Percentiles rank a stretch among this genome's conserved stretches.
These are phyloP conservation scores for Ustilago loliicola DNA, from an alignment of 1,284 basidiomycete genomes.

Conservation along the genomic window DNA sequence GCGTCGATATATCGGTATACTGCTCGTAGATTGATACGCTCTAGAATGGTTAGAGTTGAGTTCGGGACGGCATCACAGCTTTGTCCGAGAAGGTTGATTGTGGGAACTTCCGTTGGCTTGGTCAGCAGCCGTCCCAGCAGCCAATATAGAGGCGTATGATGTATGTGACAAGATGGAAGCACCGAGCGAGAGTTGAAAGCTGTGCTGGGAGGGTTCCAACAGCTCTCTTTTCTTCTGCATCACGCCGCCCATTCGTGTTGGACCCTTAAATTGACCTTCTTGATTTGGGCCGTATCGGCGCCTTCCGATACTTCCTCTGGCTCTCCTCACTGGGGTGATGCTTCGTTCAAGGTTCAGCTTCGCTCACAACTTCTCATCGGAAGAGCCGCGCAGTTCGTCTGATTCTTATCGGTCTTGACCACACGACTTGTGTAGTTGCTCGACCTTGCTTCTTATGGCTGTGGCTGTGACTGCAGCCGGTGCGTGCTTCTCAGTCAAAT, in stretches of 20 bases:
- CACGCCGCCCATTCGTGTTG: constrained; percentile 2
- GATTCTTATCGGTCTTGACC: neutral
- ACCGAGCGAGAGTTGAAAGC: neutral
- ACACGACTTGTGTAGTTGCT: neutral
- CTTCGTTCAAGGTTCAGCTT: too few relatives aligned
- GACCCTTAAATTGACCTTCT: constrained; percentile 4
- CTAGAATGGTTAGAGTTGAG: neutral
- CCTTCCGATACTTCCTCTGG: neutral
- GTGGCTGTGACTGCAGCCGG: neutral
- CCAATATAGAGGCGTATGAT: neutral
- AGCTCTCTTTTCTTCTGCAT: neutral
- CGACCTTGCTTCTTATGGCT: neutral
- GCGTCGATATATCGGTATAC: neutral
- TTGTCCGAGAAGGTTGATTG: neutral
- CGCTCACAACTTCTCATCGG: neutral
- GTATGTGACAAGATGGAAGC: neutral
- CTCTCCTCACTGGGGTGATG: too few relatives aligned
- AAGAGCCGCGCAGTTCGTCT: neutral
- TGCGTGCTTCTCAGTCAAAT: neutral
- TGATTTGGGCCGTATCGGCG: neutral
- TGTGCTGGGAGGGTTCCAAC: neutral
- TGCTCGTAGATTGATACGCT: neutral
- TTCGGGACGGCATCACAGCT: neutral
- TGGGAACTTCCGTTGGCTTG: neutral
- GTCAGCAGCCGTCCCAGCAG: neutral